These are phyloP conservation scores for Cucurbita ficifolia DNA, from an alignment of 306 rosid genomes.

Conservation along the genomic window DNA sequence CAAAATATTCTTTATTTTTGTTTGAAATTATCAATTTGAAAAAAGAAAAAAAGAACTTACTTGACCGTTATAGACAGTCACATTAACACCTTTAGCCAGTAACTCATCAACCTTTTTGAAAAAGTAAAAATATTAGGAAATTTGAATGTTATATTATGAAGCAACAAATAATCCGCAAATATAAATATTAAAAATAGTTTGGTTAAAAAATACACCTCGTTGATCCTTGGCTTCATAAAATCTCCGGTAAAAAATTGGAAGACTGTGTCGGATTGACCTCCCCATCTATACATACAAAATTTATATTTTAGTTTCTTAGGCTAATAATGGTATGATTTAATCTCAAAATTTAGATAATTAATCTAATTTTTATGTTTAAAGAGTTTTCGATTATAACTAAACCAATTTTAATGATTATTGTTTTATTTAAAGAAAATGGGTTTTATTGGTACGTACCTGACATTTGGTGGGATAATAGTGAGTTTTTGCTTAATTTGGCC, in stretches of 20 bases:
- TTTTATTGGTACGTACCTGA: constrained; percentile 30
- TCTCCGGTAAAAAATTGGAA: constrained; percentile 31
- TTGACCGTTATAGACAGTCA: constrained; percentile 74
- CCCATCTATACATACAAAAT: constrained; percentile 42
- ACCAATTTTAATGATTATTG: too few species aligned
- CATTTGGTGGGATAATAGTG: constrained; percentile 49
- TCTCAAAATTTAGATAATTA: not conserved
- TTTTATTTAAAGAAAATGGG: too few species aligned
- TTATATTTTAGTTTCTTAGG: too few species aligned
- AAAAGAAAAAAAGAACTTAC: constrained; percentile 17
- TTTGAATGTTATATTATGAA: too few species aligned
- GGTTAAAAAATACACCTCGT: constrained; percentile 38
- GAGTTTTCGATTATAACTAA: too few species aligned
- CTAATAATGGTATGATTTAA: too few species aligned
- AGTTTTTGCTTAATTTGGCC: constrained; percentile 64
- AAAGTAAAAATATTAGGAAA: too few species aligned
- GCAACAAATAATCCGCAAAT: too few species aligned
- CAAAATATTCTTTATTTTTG: not conserved
- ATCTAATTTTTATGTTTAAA: too few species aligned
- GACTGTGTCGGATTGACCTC: constrained; percentile 31
- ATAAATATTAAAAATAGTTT: not conserved
- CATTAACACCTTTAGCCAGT: too few species aligned
- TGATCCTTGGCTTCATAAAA: constrained; percentile 81
- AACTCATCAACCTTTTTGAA: constrained; percentile 61
- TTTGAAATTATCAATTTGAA: not conserved